These are phyloP conservation scores for Brassica cretica DNA, from an alignment of 345 rosid species.

Conservation along the genomic window DNA sequence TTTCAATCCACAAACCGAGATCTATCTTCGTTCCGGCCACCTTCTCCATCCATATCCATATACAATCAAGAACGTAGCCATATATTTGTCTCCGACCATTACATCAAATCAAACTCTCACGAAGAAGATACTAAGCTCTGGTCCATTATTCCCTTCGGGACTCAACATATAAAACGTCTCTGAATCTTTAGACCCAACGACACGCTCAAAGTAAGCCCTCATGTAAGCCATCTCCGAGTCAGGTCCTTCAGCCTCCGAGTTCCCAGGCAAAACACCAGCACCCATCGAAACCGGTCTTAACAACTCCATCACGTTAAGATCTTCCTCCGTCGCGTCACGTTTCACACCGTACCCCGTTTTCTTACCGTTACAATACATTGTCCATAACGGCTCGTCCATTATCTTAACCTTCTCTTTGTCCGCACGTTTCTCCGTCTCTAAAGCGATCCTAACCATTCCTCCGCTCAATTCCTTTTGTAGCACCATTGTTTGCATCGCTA, in stretches of 20 bases:
- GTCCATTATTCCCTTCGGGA: conserved; percentile 78
- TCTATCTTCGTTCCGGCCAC: background rate
- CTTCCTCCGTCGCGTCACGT: conserved; percentile 69
- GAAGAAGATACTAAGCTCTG: conserved; percentile 79
- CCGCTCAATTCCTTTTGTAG: conserved; percentile 62
- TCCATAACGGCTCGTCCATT: conserved; percentile 74
- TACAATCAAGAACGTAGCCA: background rate
- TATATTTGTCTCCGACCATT: background rate
- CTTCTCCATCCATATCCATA: background rate
- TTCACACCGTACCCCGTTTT: conserved; percentile 68
- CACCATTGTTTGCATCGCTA: conserved; percentile 60
- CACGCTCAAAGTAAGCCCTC: conserved; percentile 75
- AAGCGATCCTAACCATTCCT: conserved; percentile 77
- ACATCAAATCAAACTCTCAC: conserved; percentile 54
- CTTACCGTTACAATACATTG: conserved; percentile 81
- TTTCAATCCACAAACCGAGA: background rate
- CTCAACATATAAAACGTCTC: conserved; percentile 82
- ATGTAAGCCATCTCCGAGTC: conserved; percentile 79
- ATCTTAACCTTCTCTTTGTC: conserved; percentile 56
- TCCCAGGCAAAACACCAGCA: conserved; percentile 77
- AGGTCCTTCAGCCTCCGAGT: conserved; percentile 58
- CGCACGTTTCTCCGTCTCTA: conserved; percentile 65
- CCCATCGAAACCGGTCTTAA: conserved; percentile 85
- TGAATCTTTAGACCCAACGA: conserved; percentile 82
- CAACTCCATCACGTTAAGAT: conserved; percentile 73